phyloP scores from a whole-genome alignment of 2,329 filamentous ascomycete species.

The Sordariomycetes sp. region DNA sequence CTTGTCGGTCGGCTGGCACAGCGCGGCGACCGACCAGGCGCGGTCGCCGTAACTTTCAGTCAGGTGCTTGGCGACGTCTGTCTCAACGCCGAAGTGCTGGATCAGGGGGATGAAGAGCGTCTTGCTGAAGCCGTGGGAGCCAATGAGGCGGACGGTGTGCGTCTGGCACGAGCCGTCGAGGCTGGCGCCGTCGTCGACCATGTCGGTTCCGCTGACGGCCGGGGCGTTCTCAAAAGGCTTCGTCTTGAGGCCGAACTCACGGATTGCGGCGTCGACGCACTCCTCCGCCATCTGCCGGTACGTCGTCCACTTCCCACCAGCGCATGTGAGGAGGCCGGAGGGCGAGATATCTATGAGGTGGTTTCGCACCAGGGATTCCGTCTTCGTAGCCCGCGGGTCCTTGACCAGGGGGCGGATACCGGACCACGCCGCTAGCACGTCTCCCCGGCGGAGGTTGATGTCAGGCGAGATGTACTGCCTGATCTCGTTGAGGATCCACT shows the following conservation, averaged over 20 bases:
- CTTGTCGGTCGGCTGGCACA: conserved; percentile 65
- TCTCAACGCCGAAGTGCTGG: conserved; percentile 86
- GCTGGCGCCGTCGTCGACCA: conserved; percentile 59
- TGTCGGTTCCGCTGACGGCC: conserved; percentile 58
- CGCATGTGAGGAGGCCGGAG: conserved; percentile 73
- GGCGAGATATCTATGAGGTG: conserved; percentile 72
- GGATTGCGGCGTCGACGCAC: conserved; percentile 70
- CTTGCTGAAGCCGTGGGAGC: conserved; percentile 80
- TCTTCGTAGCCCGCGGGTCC: conserved; percentile 76
- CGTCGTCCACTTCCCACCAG: conserved; percentile 87
- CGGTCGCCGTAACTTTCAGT: conserved; percentile 83
- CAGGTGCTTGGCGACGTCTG: conserved; percentile 82
- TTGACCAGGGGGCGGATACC: conserved; percentile 80
- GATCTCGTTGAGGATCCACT: conserved; percentile 81
- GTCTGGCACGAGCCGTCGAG: conserved; percentile 65
- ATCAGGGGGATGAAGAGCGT: conserved; percentile 90
- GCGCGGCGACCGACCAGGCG: conserved; percentile 78
- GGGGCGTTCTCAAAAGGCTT: conserved; percentile 48
- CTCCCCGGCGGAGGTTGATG: conserved; percentile 73
- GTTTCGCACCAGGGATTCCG: conserved; percentile 78
- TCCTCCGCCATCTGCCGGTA: conserved; percentile 92
- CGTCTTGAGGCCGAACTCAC: conserved; percentile 52
- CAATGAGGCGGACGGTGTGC: conserved; percentile 69
- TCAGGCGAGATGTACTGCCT: conserved; percentile 72
- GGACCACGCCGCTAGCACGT: conserved; percentile 85